These are phyloP conservation scores for Ophiostoma ips DNA, from an alignment of 2,329 filamentous ascomycete species.

Conservation along the genomic window DNA sequence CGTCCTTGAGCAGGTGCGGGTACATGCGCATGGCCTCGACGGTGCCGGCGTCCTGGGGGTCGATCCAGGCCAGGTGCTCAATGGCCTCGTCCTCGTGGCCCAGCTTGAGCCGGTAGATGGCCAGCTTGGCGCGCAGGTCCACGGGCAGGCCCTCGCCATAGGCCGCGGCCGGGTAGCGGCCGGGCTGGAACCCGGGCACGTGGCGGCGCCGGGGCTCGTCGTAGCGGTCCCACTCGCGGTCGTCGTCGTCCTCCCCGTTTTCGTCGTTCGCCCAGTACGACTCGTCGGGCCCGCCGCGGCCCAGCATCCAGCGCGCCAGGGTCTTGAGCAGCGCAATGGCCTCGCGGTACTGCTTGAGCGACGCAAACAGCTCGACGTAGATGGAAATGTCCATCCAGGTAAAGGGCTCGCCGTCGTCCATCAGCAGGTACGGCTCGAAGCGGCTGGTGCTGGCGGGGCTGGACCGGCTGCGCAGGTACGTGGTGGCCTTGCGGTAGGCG, in stretches of 20 bases:
- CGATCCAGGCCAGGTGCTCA: slow-evolving; percentile 54
- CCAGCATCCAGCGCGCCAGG: slow-evolving; percentile 69
- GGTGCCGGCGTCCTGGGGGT: slow-evolving; percentile 42
- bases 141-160: slow-evolving; percentile 67
- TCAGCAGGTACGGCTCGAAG: slow-evolving; percentile 9
- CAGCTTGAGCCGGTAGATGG: slow-evolving; percentile 64
- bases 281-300: slow-evolving; percentile 48
- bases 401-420: slow-evolving; percentile 25
- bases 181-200: slow-evolving; percentile 46
- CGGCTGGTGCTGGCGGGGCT: slow-evolving; percentile 11
- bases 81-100: slow-evolving; percentile 58
- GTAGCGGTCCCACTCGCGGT: slow-evolving; percentile 76
- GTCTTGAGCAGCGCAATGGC: slow-evolving; percentile 58
- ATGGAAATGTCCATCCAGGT: slow-evolving; percentile 76
- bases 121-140: slow-evolving; percentile 73
- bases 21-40: slow-evolving; percentile 46
- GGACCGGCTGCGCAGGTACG: slow-evolving; percentile 21
- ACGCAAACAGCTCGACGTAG: slow-evolving; percentile 67
- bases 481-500: slow-evolving; percentile 35
- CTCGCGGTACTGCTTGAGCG: slow-evolving; percentile 45
- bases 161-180: slow-evolving; percentile 34
- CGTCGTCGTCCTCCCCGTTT: slow-evolving; percentile 48
- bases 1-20: slow-evolving; percentile 65
- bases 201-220: slow-evolving; percentile 48
- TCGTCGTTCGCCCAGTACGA: slow-evolving; percentile 61